Evolutionary conservation across 768 basidiomycete species (phyloP).

Genomic region (Clavaria fumosa): DNA sequence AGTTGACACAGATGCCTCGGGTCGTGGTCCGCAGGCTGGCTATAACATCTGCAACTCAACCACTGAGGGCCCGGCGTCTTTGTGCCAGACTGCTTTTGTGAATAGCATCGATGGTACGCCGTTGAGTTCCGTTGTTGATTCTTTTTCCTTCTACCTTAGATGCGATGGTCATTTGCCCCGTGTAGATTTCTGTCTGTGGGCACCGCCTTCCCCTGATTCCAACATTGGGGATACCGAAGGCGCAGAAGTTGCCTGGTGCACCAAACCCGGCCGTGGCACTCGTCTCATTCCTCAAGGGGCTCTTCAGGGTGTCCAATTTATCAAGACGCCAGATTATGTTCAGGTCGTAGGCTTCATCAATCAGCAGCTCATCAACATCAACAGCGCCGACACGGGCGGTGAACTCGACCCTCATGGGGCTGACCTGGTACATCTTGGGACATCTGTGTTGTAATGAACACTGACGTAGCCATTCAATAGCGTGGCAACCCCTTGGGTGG

Average conservation of each 20-base stretch:
- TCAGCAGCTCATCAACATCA: constrained; percentile 41
- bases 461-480: constrained; percentile 20
- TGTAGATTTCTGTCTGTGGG: constrained; percentile 61
- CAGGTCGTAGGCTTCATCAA: constrained; percentile 50
- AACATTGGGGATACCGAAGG: constrained; percentile 56
- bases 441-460: too few species aligned
- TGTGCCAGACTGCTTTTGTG: constrained; percentile 38
- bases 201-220: constrained; percentile 32
- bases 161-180: background rate
- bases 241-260: constrained; percentile 64
- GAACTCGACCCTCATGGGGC: constrained; percentile 9
- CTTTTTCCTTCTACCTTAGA: constrained; percentile 2
- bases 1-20: constrained; percentile 8
- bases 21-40: constrained; percentile 39
- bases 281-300: constrained; percentile 61
- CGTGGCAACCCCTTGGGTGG: constrained; percentile 75
- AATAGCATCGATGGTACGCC: constrained; percentile 38
- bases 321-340: constrained; percentile 42
- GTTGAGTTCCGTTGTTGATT: constrained; percentile 1
- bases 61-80: constrained; percentile 31
- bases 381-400: constrained; percentile 35
- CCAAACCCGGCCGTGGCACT: constrained; percentile 53
- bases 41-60: constrained; percentile 49
- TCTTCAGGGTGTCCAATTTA: constrained; percentile 47
- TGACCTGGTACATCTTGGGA: constrained; percentile 6